Percentiles rank a stretch among this genome's conserved stretches.
Conservation (phyloP, 495 filamentous ascomycete genomes). For the Trichoderma gamsii region DNA sequence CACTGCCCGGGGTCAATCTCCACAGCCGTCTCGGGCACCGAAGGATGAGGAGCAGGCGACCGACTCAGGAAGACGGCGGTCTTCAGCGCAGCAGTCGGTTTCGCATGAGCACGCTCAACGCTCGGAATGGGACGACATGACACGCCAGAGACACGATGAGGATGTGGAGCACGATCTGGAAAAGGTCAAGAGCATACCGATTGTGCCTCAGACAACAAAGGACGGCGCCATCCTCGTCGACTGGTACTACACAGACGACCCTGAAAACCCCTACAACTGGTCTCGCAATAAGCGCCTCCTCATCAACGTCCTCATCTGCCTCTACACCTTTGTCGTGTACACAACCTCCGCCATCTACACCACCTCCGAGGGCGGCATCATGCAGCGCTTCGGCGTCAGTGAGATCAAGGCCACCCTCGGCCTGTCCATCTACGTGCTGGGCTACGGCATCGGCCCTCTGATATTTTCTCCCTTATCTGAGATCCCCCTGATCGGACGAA, state of each 20-base stretch:
- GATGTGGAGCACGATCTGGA: constrained; percentile 38
- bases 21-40: neutral
- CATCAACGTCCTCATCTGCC: constrained; percentile 46
- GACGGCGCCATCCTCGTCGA: constrained; percentile 52
- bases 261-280: constrained; percentile 54
- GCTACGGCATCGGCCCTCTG: constrained; percentile 50
- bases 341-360: constrained; percentile 47
- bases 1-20: neutral
- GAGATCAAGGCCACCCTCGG: constrained; percentile 49
- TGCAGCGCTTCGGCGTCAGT: constrained; percentile 44
- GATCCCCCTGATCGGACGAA: constrained; percentile 60
- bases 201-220: constrained; percentile 35
- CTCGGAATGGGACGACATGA: constrained; percentile 28
- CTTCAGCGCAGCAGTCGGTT: neutral
- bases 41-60: constrained; percentile 4
- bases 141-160: constrained; percentile 35
- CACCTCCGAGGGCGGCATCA: constrained; percentile 37
- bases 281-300: constrained; percentile 30
- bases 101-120: constrained; percentile 5
- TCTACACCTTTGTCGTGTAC: constrained; percentile 47
- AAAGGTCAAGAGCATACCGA: constrained; percentile 42
- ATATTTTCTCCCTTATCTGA: constrained; percentile 41
- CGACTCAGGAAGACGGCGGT: neutral
- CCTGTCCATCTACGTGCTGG: constrained; percentile 53
- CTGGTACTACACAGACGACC: constrained; percentile 51